These are phyloP conservation scores for Leccinum barrowsii DNA, from an alignment of 768 basidiomycete genomes.

Conservation along the genomic window DNA sequence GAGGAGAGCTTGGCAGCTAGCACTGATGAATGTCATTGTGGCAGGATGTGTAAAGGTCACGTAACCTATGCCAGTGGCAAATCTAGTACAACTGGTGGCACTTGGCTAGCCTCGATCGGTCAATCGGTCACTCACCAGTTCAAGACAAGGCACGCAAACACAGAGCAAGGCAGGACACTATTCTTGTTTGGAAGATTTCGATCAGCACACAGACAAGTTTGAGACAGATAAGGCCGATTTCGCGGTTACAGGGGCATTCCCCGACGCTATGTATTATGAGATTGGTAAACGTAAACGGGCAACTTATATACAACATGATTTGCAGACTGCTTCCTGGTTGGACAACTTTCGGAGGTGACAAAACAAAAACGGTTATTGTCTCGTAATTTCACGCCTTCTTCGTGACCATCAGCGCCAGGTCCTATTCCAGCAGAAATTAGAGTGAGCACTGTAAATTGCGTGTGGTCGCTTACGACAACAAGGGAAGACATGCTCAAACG, in stretches of 20 bases:
- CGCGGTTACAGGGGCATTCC: neutral
- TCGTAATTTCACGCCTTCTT: constrained; percentile 4
- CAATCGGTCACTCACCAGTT: too few relatives aligned
- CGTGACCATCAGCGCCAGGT: constrained; percentile 19
- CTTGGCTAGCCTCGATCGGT: too few relatives aligned
- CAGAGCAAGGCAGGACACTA: too few relatives aligned
- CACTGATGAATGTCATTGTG: too few relatives aligned
- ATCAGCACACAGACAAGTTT: too few relatives aligned
- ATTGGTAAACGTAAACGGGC: neutral
- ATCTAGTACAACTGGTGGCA: too few relatives aligned
- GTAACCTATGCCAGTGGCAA: too few relatives aligned
- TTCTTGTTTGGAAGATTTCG: too few relatives aligned
- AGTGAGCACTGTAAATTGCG: neutral
- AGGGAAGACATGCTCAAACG: constrained; percentile 19
- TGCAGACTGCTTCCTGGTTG: neutral
- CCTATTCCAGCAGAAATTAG: constrained; percentile 14
- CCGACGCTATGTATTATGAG: neutral
- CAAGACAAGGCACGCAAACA: too few relatives aligned
- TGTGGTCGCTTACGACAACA: constrained; percentile 18
- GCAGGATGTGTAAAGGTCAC: too few relatives aligned
- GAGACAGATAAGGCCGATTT: too few relatives aligned
- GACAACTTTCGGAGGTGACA: neutral
- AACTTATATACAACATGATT: neutral
- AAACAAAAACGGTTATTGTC: neutral
- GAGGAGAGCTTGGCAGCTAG: too few relatives aligned